Conservation (phyloP, 345 rosid genomes). For the Lagerstroemia speciosa region DNA sequence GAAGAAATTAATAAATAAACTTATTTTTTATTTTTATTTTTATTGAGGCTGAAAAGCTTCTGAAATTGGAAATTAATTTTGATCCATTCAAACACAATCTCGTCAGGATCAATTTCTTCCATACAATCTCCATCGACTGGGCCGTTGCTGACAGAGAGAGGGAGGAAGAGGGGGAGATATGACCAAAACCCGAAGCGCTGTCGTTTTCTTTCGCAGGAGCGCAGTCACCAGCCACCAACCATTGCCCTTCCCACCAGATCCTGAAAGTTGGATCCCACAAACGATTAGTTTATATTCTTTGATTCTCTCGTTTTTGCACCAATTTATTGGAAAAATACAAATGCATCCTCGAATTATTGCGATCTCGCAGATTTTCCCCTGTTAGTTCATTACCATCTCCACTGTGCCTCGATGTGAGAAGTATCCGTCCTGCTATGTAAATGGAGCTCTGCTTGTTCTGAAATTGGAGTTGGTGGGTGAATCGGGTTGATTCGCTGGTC, state of each 20-base stretch:
- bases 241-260: constrained; percentile 17
- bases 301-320: neutral
- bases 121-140: constrained; percentile 17
- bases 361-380: neutral
- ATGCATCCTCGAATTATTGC: neutral
- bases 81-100: constrained; percentile 75
- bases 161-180: too few species aligned
- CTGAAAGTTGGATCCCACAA: constrained; percentile 3
- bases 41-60: neutral
- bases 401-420: too few species aligned
- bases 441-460: too few species aligned
- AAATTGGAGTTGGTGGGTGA: too few species aligned
- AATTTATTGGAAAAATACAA: neutral
- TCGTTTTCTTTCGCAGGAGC: constrained; percentile 32
- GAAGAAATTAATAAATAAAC: neutral
- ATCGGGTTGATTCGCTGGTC: too few species aligned
- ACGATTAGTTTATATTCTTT: neutral
- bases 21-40: neutral
- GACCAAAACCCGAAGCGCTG: neutral
- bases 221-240: constrained; percentile 31
- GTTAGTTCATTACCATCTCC: too few species aligned
- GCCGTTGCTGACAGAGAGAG: constrained; percentile 6
- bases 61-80: constrained; percentile 18
- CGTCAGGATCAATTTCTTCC: constrained; percentile 39
- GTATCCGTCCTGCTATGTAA: too few species aligned